Evolutionary conservation across 2,329 filamentous ascomycete genomes (phyloP), one percentile per base, ranked within the genome.

Genomic region (Aspergillus sp.): DNA sequence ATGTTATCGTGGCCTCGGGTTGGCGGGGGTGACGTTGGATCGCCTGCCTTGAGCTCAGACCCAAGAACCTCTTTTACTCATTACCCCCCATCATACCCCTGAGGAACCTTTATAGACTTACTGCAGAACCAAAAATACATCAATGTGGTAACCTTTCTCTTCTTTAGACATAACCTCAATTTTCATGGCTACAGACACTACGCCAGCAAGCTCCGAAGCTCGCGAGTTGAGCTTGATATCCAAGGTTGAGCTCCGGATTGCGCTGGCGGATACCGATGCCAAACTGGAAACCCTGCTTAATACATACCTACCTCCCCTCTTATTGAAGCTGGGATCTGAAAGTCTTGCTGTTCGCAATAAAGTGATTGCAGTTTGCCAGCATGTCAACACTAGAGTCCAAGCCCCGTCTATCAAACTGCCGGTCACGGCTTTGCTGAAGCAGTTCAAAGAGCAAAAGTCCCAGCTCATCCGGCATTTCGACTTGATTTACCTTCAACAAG

Each of bases 401-500:
- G 78, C 84, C 65, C 82, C 81, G 59, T 81, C 83, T 8, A 87
- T 97, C 65, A 83, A 93, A 57, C 81, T 99, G 5, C 95, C 95
- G 0, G 92, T 98, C 12, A 85, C 87, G n/a, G 87, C 88, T 15
- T 82, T 99, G 17, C 77, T 98, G 57, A 89, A 92, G 67, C 95
- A 98, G 74, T 97, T 96, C 82, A 96, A 96, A 75, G 86, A 91
- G 21, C 87, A 86, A 39, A 82, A 87, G 41, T 89, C 88, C 12
- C 81, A 88, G 1, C 82, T 97, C 39, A 87, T 99, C 65, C 89
- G 91, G 64, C 91, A 96, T 72, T 90, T 97, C 68, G 93, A 98
- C 76, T 80, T 98, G 43, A 83, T 90, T 17, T 97, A 96, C 72
- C 90, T 97, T 39, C 91, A 96, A 70, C 91, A 96, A 72, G 95